phyloP scores from a whole-genome alignment of 805 yeast genomes.

The Saccharomycopsis sp. region DNA sequence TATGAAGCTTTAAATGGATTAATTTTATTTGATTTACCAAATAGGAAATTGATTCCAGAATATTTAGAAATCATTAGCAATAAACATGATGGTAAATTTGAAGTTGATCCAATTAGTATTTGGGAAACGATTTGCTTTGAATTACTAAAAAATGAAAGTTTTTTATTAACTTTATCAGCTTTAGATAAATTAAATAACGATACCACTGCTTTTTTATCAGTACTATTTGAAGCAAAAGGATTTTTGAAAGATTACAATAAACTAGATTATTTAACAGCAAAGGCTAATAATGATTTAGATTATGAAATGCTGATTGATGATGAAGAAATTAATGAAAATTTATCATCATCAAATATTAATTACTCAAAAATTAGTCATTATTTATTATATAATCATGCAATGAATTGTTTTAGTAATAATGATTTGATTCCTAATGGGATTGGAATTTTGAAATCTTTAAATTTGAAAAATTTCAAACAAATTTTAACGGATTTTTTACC shows the following conservation, averaged over 20 bases:
- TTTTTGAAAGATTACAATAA: conserved; percentile 31
- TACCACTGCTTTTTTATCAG: conserved; percentile 53
- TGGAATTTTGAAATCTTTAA: conserved; percentile 45
- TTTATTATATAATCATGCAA: conserved; percentile 44
- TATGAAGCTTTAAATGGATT: conserved; percentile 52
- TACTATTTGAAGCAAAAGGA: conserved; percentile 55
- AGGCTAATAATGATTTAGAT: background rate
- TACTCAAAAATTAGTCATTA: conserved; percentile 51
- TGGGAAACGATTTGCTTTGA: conserved; percentile 51
- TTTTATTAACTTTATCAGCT: conserved; percentile 45
- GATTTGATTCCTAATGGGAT: conserved; percentile 56
- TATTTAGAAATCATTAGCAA: conserved; percentile 22
- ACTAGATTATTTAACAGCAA: conserved; percentile 10
- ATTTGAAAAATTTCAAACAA: conserved; percentile 32
- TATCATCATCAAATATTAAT: background rate
- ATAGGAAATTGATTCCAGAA: conserved; percentile 31
- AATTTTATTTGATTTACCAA: conserved; percentile 51
- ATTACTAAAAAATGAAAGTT: conserved; percentile 40
- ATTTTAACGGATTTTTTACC: conserved; percentile 51
- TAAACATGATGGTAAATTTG: background rate
- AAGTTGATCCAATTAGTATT: conserved; percentile 25
- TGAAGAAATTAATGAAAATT: background rate
- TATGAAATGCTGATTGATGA: conserved; percentile 3
- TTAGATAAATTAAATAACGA: conserved; percentile 51
- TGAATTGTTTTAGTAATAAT: conserved; percentile 41